phyloP scores from a whole-genome alignment of 2,329 filamentous ascomycete genomes.

The Microdochium nivale region DNA sequence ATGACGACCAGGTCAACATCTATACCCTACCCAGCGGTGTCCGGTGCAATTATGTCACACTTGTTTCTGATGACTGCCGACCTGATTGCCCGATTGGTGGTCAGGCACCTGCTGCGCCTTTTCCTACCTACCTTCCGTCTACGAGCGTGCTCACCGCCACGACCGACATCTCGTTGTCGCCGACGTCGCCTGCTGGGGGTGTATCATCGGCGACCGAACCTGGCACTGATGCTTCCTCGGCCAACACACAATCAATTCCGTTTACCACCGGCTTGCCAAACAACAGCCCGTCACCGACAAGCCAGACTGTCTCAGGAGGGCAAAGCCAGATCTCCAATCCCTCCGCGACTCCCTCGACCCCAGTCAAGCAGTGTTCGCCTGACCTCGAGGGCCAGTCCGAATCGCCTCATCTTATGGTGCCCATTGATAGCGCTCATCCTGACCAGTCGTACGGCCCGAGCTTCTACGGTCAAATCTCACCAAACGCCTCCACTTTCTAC shows the following conservation, averaged over 20 bases:
- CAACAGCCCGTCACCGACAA: slow-evolving; percentile 3
- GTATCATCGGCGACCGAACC: no score
- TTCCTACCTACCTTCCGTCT: background rate
- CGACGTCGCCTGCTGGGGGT: background rate
- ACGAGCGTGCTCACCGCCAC: background rate
- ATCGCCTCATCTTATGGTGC: slow-evolving; percentile 45
- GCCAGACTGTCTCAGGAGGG: slow-evolving; percentile 5
- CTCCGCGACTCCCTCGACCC: slow-evolving; percentile 21
- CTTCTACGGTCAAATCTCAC: slow-evolving; percentile 46
- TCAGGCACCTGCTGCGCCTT: background rate
- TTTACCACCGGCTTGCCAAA: background rate
- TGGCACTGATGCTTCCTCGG: background rate
- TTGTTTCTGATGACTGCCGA: slow-evolving; percentile 31
- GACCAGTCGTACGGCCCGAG: slow-evolving; percentile 41
- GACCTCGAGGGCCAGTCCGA: slow-evolving; percentile 29
- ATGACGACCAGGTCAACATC: slow-evolving; percentile 44
- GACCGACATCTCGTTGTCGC: background rate
- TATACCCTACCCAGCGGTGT: slow-evolving; percentile 32
- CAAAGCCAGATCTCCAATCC: slow-evolving; percentile 25
- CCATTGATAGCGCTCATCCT: slow-evolving; percentile 31
- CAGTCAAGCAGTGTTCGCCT: background rate
- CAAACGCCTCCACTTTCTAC: slow-evolving; percentile 50
- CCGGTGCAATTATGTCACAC: slow-evolving; percentile 40
- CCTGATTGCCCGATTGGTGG: background rate
- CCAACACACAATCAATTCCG: background rate